A percentile compares a stretch with the other conserved stretches of the same genome.
phyloP scores from a whole-genome alignment of 176 grass and related monocot species.

The Eleusine coracana region DNA sequence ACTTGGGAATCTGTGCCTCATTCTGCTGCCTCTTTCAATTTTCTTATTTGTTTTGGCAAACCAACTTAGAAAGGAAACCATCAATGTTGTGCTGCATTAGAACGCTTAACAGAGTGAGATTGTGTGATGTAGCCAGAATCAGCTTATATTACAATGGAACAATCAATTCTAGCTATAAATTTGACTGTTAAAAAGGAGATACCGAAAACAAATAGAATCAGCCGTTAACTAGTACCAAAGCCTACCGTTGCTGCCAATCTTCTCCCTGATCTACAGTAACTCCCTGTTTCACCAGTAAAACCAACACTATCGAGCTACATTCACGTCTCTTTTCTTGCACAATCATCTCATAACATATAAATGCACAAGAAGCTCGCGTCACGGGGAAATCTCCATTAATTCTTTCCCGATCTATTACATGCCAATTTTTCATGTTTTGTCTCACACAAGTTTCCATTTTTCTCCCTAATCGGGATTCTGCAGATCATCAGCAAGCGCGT shows the following conservation, averaged over 20 bases:
- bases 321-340: background rate
- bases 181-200: background rate
- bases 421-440: background rate
- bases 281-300: background rate
- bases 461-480: background rate
- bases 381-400: background rate
- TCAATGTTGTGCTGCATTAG: background rate
- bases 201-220: background rate
- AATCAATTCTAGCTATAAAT: background rate
- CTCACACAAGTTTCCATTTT: conserved; percentile 22
- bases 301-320: background rate
- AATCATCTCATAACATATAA: background rate
- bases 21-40: background rate
- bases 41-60: background rate
- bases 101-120: background rate
- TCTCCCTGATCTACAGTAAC: background rate
- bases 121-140: background rate
- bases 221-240: background rate
- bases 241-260: background rate
- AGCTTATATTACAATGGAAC: background rate
- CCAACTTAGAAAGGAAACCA: background rate
- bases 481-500: conserved; percentile 24
- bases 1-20: no score
- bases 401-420: background rate
- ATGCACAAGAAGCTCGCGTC: background rate